Conservation (phyloP, 805 yeast genomes). For the Hanseniaspora singularis region DNA sequence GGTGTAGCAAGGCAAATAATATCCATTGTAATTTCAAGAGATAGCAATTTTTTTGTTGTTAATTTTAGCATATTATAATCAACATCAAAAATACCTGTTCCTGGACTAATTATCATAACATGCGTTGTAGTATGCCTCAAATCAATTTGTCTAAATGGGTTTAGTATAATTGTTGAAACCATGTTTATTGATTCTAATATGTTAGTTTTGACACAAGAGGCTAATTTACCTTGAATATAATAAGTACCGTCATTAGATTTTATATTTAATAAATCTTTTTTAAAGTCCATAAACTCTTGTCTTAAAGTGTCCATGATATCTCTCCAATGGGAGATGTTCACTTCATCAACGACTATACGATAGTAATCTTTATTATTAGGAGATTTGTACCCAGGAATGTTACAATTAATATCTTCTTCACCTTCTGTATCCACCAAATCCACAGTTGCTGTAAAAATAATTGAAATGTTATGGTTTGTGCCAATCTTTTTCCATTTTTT, state of each 20-base stretch:
- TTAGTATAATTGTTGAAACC: constrained; percentile 64
- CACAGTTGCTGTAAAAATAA: constrained; percentile 72
- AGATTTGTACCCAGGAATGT: constrained; percentile 62
- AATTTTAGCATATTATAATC: constrained; percentile 63
- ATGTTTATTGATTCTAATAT: constrained; percentile 75
- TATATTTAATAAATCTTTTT: constrained; percentile 51
- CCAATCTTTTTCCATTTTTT: constrained; percentile 76
- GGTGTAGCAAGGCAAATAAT: constrained; percentile 79
- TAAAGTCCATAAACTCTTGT: constrained; percentile 71
- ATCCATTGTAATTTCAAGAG: constrained; percentile 78
- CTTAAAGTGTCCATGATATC: constrained; percentile 81
- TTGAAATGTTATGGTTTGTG: constrained; percentile 83
- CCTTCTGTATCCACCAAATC: constrained; percentile 37
- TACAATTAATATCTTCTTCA: constrained; percentile 34
- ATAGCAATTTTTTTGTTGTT: constrained; percentile 62
- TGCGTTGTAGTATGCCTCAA: constrained; percentile 85
- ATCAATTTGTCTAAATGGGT: constrained; percentile 74
- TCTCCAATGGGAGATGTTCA: constrained; percentile 77
- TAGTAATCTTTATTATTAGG: constrained; percentile 64
- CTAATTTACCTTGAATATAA: constrained; percentile 45
- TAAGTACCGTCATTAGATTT: constrained; percentile 27
- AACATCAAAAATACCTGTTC: constrained; percentile 87
- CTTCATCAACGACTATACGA: constrained; percentile 91
- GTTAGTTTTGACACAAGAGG: constrained; percentile 86
- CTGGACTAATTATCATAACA: constrained; percentile 76